Evolutionary conservation across 257 asterid species (phyloP).

Genomic region (Penstemon eatonii): DNA sequence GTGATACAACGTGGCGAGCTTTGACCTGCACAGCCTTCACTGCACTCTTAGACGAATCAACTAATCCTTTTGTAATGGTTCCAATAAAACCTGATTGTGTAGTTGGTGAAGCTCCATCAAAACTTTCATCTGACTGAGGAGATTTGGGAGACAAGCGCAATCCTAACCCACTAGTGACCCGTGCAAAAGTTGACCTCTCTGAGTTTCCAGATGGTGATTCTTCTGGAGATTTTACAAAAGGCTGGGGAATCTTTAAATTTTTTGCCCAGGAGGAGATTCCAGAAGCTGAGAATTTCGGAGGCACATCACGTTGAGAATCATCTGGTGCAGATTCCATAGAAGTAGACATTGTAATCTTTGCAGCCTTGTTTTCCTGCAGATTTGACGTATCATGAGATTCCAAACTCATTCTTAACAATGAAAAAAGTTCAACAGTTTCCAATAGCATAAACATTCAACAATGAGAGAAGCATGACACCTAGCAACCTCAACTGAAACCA

Average conservation of each 20-base stretch:
- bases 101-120: slow-evolving; percentile 61
- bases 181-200: slow-evolving; percentile 68
- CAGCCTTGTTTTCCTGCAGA: slow-evolving; percentile 37
- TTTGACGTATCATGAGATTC: slow-evolving; percentile 52
- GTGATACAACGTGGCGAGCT: slow-evolving; percentile 98
- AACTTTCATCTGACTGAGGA: slow-evolving; percentile 62
- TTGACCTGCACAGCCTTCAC: slow-evolving; percentile 96
- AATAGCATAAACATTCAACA: slow-evolving; percentile 15
- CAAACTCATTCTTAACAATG: slow-evolving; percentile 46
- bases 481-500: slow-evolving; percentile 18
- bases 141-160: slow-evolving; percentile 74
- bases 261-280: slow-evolving; percentile 94
- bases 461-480: slow-evolving; percentile 21
- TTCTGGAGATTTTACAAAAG: slow-evolving; percentile 72
- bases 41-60: slow-evolving; percentile 90
- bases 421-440: slow-evolving; percentile 25
- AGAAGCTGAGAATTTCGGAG: slow-evolving; percentile 71
- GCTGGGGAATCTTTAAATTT: slow-evolving; percentile 77
- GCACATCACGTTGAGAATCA: slow-evolving; percentile 43
- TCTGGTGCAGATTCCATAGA: slow-evolving; percentile 44
- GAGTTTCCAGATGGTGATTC: slow-evolving; percentile 62
- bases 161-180: slow-evolving; percentile 80
- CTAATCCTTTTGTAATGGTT: slow-evolving; percentile 84
- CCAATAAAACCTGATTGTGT: slow-evolving; percentile 75
- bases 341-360: slow-evolving; percentile 37